A percentile compares a stretch with the other conserved stretches of the same genome.
Conservation (phyloP, 306 rosid species). For the Cucurbita pepo region DNA sequence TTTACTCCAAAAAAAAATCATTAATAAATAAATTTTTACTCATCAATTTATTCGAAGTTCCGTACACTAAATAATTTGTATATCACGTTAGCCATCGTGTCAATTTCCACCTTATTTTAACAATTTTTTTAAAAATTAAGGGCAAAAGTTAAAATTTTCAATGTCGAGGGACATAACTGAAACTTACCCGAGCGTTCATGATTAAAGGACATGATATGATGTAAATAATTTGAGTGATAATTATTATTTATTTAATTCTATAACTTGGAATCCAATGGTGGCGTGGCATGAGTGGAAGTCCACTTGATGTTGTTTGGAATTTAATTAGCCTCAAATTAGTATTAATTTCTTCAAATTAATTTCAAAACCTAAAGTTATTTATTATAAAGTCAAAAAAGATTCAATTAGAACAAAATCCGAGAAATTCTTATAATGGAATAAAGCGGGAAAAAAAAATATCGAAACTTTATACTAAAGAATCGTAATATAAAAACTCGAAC, state of each 20-base stretch:
- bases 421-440: background rate
- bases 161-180: no score
- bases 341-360: background rate
- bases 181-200: no score
- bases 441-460: background rate
- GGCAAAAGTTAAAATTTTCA: background rate
- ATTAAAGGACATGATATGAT: background rate
- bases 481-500: no score
- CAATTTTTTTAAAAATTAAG: no score
- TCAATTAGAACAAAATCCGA: background rate
- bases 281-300: constrained; percentile 12
- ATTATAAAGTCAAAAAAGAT: background rate
- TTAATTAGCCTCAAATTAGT: background rate
- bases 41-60: no score
- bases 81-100: no score
- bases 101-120: background rate
- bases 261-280: constrained; percentile 24
- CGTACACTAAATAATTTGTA: no score
- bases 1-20: no score
- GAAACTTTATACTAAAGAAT: background rate
- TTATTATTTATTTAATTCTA: constrained; percentile 1
- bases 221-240: background rate
- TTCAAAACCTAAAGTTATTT: background rate
- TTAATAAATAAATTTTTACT: background rate
- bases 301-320: background rate